phyloP scores from a whole-genome alignment of 345 rosid species.

The Erodium maritimum region DNA sequence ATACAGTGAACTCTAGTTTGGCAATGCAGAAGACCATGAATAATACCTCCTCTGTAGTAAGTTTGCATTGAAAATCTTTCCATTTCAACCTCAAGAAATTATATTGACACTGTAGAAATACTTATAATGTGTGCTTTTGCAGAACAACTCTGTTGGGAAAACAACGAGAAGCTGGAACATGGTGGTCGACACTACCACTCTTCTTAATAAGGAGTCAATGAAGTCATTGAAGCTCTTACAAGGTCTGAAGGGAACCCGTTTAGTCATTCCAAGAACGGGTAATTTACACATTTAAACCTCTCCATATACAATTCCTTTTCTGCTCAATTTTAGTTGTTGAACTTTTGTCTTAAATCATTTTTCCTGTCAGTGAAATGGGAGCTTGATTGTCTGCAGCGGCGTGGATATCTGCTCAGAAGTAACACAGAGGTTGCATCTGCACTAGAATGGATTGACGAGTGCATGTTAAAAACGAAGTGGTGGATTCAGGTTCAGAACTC shows the following conservation, averaged over 20 bases:
- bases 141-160: conserved; percentile 30
- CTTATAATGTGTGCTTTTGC: conserved; percentile 11
- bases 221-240: conserved; percentile 64
- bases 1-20: conserved; percentile 12
- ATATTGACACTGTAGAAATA: background rate
- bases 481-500: conserved; percentile 75
- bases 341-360: background rate
- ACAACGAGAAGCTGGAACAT: conserved; percentile 55
- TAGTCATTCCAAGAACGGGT: conserved; percentile 73
- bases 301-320: background rate
- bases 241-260: conserved; percentile 73
- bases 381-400: conserved; percentile 48
- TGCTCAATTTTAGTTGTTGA: background rate
- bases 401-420: conserved; percentile 39
- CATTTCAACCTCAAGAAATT: background rate
- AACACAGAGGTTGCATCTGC: conserved; percentile 40
- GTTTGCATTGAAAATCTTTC: background rate
- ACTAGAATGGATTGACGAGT: conserved; percentile 73
- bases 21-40: conserved; percentile 13
- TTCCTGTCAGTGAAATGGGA: conserved; percentile 51
- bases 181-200: conserved; percentile 58
- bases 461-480: conserved; percentile 52
- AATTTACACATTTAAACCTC: conserved; percentile 8
- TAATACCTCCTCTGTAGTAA: conserved; percentile 35
- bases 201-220: conserved; percentile 56